Evolutionary conservation across 2,329 filamentous ascomycete species (phyloP).

Genomic region (Sclerotinia minor): DNA sequence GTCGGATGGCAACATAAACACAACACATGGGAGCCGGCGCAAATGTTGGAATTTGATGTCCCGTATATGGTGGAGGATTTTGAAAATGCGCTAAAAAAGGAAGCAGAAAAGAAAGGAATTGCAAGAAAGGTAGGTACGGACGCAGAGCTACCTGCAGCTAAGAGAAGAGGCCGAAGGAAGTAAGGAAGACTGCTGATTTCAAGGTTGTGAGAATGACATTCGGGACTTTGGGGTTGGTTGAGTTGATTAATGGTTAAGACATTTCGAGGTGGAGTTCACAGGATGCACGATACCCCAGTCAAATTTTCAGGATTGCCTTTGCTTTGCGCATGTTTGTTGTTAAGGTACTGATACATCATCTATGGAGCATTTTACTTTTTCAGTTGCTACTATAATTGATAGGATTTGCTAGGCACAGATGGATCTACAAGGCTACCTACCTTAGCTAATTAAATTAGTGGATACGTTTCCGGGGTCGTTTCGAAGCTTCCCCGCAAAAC

Average conservation of each 20-base stretch:
- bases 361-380: neutral
- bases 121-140: neutral
- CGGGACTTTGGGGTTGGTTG: neutral
- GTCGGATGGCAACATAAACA: neutral
- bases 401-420: too few species aligned
- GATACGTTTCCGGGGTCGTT: too few species aligned
- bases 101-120: neutral
- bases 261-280: neutral
- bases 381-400: neutral
- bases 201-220: neutral
- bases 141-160: neutral
- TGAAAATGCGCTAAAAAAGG: neutral
- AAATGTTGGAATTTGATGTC: slow-evolving; percentile 1
- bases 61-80: slow-evolving; percentile 10
- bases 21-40: slow-evolving; percentile 3
- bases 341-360: neutral
- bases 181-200: neutral
- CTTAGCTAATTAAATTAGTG: too few species aligned
- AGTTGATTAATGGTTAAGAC: neutral
- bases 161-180: slow-evolving; percentile 6
- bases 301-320: neutral
- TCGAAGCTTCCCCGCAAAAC: too few species aligned
- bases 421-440: too few species aligned
- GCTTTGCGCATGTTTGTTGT: neutral
- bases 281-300: neutral